Percentiles rank a stretch among this genome's conserved stretches.
Conservation (phyloP, 2,329 filamentous ascomycete genomes). For the Clarireedia paspali region DNA sequence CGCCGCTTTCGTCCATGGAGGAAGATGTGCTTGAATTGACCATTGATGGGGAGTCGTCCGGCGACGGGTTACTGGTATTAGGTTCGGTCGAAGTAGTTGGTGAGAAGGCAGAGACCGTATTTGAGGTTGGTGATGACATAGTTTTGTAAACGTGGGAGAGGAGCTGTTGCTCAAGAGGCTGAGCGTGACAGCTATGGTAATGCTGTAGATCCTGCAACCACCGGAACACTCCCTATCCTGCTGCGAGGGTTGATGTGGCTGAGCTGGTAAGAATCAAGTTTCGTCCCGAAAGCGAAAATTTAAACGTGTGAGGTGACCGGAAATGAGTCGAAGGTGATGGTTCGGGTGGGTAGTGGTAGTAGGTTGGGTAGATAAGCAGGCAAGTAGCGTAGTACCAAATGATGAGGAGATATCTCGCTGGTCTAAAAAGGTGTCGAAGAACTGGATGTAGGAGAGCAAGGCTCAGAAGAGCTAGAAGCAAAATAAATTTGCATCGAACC, state of each 20-base stretch:
- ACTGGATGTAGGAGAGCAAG: neutral
- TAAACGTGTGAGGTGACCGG: neutral
- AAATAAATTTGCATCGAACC: slow-evolving; percentile 10
- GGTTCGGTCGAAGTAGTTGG: neutral
- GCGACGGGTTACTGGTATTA: slow-evolving; percentile 2
- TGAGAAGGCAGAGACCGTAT: neutral
- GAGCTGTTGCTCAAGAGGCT: slow-evolving; percentile 4
- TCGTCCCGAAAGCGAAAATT: too few relatives aligned
- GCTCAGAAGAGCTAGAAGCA: slow-evolving; percentile 9
- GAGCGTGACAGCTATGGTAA: neutral
- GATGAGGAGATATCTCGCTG: neutral
- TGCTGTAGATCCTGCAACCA: neutral
- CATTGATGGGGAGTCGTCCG: neutral
- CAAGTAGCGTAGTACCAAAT: neutral
- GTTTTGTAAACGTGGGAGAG: neutral
- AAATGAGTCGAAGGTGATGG: neutral
- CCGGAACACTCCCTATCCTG: neutral
- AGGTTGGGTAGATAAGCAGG: neutral
- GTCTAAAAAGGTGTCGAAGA: neutral
- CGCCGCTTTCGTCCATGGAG: slow-evolving; percentile 4
- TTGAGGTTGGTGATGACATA: slow-evolving; percentile 7
- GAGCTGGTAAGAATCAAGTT: too few relatives aligned
- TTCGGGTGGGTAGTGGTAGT: neutral
- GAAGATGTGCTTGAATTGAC: slow-evolving; percentile 7
- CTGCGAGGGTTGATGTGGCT: neutral